Base-by-base conservation (phyloP, 129 eudicot genomes). In the Tagetes patula region DNA sequence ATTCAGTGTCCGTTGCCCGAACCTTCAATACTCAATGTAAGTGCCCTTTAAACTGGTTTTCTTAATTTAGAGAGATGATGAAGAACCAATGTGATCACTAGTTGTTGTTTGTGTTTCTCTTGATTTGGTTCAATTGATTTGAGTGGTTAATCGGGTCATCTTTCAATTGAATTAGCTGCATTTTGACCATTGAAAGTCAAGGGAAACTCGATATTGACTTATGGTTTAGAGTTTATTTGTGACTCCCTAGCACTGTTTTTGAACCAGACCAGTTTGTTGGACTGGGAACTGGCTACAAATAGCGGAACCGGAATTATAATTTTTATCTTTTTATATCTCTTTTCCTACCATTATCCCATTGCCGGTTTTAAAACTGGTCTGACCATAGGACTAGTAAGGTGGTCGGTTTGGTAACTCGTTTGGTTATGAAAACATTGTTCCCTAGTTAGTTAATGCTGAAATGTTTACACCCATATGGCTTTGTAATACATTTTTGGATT, bases 11-110 rank as follows among this genome's bases (percentile, higher is more conserved):
- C 98, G 1, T 66, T 87, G 67, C 98, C 98, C 0, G 98, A 94
- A 81, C 98, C 98, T 38, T 94, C 98, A 30, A 90, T 94, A 62
- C 91, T 94, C 65, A 94, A 94, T 86, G 98, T 94, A 82, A 86
- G 95, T 65, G 46, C 8, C 10, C 38, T 0, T 40, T 10, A 48
- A 36, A 41, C n/a, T 38, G 5, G 20, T 12, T 30, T 65, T 32
- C 40, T 65, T 53, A 9, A 20, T 20, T 20, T 20, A 20, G 27
- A 20, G 27, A 33, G 41, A 60, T 60, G 7, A 60, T 60, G 41
- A 54, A 53, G 2, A 32, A 59, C 65, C 65, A 59, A 32, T 33
- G 10, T 32, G 65, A 60, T 33, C 20, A 60, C 20, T 33, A 34
- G 41, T 33, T 31, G 27, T 33, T 33, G 65, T 60, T 56, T 60